Evolutionary conservation across 106 monocot species (phyloP), one percentile per base, ranked within the genome.

Genomic region (Apostasia ramifera): DNA sequence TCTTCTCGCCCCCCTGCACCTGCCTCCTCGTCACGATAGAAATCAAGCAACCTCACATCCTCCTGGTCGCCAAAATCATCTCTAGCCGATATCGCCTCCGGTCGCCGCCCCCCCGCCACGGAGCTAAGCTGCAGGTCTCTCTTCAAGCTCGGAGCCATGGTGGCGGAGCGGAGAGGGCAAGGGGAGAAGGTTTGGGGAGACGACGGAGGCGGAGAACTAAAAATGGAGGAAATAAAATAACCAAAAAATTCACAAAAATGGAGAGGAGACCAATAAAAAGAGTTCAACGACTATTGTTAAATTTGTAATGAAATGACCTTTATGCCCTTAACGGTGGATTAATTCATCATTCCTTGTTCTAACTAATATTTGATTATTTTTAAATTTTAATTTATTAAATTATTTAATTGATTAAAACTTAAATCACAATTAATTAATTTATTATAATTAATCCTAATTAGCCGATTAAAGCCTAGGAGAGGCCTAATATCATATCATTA

Each of bases 1-100:
- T 62, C 14, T 14, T 49, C 47, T 37, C 48, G 68, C 43, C 43
- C 47, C 44, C 50, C 75, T 6, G 11, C 14, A 42, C 2, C 57
- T 40, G 50, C 67, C 44, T 60, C 74, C 12, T 52, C 52, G 5
- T 75, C 67, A 46, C 40, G 55, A 38, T 53, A 54, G 5, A 53
- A 68, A n/a, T 68, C 67, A 40, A 68, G 67, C 11, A 68, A 53
- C 53, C 67, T 54, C 8, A 68, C 67, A 5, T 68, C 67, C 41
- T 68, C 67, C 11, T 53, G 67, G 26, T 68, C 67, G 40, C n/a
- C 67, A 10, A 11, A 52, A 15, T 65, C 65, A 8, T 48, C 65
- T 48, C 65, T 65, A 5, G 8, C 26, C 26, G 65, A 65, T 47
- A 65, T 65, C 1, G 1, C 65, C 14, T 2, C 6, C 3, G 9